A percentile compares a stretch with the other conserved stretches of the same genome.
Conservation (phyloP, 2,329 filamentous ascomycete genomes). For the Chaetomiaceae sp. region DNA sequence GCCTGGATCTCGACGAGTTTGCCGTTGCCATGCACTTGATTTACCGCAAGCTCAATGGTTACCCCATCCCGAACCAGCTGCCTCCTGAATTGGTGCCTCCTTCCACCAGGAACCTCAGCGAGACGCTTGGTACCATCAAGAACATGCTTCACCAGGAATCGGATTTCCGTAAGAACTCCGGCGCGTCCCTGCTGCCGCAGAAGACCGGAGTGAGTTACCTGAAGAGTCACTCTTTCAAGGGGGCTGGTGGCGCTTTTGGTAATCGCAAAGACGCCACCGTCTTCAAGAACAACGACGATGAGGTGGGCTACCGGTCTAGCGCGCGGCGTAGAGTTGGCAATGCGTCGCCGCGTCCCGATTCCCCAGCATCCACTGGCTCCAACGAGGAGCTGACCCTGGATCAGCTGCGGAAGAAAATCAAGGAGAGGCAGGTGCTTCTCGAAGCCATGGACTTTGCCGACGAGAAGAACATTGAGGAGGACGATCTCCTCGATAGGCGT, state of each 20-base stretch:
- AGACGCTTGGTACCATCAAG: conserved; percentile 91
- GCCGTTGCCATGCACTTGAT: conserved; percentile 99
- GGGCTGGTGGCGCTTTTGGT: conserved; percentile 50
- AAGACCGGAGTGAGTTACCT: conserved; percentile 98
- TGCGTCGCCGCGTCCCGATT: conserved; percentile 73
- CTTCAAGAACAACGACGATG: conserved; percentile 93
- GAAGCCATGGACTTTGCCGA: conserved; percentile 97
- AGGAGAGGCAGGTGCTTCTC: conserved; percentile 87
- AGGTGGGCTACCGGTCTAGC: conserved; percentile 88
- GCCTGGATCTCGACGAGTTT: conserved; percentile 93
- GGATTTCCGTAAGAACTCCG: conserved; percentile 80
- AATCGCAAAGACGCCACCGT: conserved; percentile 91
- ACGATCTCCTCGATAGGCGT: conserved; percentile 83
- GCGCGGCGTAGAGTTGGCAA: conserved; percentile 78
- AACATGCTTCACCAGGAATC: conserved; percentile 85
- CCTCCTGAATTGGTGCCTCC: conserved; percentile 91
- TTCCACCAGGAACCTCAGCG: conserved; percentile 87
- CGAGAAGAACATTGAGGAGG: conserved; percentile 82
- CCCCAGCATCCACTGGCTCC: conserved; percentile 63
- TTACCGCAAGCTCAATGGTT: conserved; percentile 93
- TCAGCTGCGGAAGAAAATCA: conserved; percentile 86
- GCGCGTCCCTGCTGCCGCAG: conserved; percentile 86
- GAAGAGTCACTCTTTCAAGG: conserved; percentile 88
- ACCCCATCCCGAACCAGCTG: conserved; percentile 80
- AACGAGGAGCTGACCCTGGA: conserved; percentile 82